A percentile compares a stretch with the other conserved stretches of the same genome.
phyloP scores from a whole-genome alignment of 768 basidiomycete species.

The Mycena epipterygia region DNA sequence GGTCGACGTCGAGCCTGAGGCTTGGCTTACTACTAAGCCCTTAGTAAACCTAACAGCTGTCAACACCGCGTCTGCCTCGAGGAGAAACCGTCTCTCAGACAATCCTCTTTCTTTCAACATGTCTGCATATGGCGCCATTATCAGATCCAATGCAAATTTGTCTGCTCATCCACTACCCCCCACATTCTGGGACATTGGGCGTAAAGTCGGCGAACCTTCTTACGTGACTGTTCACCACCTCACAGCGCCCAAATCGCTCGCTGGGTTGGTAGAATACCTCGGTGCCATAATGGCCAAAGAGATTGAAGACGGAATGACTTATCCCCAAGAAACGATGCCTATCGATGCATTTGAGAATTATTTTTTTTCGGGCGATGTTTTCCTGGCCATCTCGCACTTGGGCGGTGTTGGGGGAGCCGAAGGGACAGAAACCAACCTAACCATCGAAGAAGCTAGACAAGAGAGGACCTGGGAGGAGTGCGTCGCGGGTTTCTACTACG shows the following conservation, averaged over 20 bases:
- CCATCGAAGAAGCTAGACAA: slow-evolving; percentile 59
- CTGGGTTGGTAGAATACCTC: slow-evolving; percentile 73
- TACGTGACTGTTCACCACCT: slow-evolving; percentile 68
- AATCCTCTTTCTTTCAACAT: slow-evolving; percentile 46
- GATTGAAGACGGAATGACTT: slow-evolving; percentile 82
- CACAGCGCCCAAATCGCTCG: slow-evolving; percentile 53
- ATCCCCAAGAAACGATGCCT: slow-evolving; percentile 82
- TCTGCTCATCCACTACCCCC: slow-evolving; percentile 36
- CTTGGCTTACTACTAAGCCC: no score
- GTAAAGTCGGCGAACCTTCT: slow-evolving; percentile 45
- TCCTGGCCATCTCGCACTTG: slow-evolving; percentile 68
- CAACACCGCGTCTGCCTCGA: not conserved
- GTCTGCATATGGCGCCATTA: slow-evolving; percentile 83
- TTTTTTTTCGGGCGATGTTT: slow-evolving; percentile 83
- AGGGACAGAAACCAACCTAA: slow-evolving; percentile 40
- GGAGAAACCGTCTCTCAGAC: no score
- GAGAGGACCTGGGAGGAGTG: slow-evolving; percentile 76
- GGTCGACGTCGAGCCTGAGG: no score
- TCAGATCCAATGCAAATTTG: slow-evolving; percentile 22
- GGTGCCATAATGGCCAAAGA: slow-evolving; percentile 75
- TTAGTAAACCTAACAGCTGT: not conserved
- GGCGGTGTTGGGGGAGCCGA: slow-evolving; percentile 26
- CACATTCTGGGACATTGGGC: slow-evolving; percentile 23
- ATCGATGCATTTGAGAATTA: slow-evolving; percentile 75
- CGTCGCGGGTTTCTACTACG: slow-evolving; percentile 86